Percentiles rank a stretch among this genome's conserved stretches.
Evolutionary conservation across 1,284 basidiomycete species (phyloP).

Genomic region (Puccinia horiana): DNA sequence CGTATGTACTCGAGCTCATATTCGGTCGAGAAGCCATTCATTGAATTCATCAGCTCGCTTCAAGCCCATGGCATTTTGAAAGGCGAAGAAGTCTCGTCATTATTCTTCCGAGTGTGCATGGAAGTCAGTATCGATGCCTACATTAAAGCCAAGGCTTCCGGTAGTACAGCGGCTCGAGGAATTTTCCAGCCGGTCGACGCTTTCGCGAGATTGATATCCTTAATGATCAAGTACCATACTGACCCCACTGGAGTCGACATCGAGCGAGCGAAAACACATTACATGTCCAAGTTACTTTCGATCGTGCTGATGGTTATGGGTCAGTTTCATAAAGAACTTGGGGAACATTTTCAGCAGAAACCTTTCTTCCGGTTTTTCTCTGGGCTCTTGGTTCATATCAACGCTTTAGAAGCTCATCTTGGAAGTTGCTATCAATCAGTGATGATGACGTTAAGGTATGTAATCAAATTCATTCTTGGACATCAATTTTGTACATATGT

Average conservation of each 20-base stretch:
- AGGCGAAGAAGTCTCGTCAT: constrained; percentile 91
- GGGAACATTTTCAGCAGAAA: constrained; percentile 87
- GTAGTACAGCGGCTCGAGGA: constrained; percentile 71
- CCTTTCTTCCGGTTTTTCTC: constrained; percentile 99
- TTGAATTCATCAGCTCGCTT: constrained; percentile 93
- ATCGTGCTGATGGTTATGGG: constrained; percentile 95
- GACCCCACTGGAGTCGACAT: constrained; percentile 82
- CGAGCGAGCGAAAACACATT: constrained; percentile 91
- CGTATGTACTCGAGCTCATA: constrained; percentile 86
- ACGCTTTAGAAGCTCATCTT: constrained; percentile 77
- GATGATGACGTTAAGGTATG: constrained; percentile 70
- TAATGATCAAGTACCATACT: constrained; percentile 99
- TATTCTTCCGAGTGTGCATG: constrained; percentile 97
- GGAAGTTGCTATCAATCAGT: constrained; percentile 83
- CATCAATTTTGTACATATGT: not conserved
- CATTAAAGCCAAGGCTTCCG: constrained; percentile 76
- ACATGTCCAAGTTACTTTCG: constrained; percentile 94
- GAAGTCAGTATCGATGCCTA: constrained; percentile 92
- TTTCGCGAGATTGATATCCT: constrained; percentile 88
- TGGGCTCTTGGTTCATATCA: constrained; percentile 87
- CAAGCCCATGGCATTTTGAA: constrained; percentile 95
- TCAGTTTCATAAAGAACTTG: constrained; percentile 91
- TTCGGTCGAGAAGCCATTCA: constrained; percentile 89
- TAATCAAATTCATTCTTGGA: not conserved
- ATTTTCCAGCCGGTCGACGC: constrained; percentile 90